A percentile compares a stretch with the other conserved stretches of the same genome.
phyloP scores from a whole-genome alignment of 176 grass and related monocot genomes.

The Thalia dealbata region DNA sequence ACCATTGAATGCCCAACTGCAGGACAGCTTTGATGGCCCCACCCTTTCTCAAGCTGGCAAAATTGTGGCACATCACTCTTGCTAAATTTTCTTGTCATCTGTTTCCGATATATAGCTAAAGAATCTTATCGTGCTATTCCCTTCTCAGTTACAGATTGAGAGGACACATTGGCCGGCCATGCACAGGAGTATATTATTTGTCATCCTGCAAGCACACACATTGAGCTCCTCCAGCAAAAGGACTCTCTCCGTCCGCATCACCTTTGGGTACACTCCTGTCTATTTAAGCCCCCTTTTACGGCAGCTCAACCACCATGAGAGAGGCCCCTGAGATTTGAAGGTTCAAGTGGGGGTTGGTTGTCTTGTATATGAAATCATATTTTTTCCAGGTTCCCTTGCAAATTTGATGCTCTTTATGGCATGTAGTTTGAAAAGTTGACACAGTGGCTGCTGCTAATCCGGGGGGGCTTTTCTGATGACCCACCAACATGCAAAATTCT shows the following conservation, averaged over 20 bases:
- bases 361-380: no score
- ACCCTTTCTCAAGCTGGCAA: not conserved
- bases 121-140: not conserved
- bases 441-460: not conserved
- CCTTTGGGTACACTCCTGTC: no score
- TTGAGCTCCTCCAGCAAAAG: no score
- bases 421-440: not conserved
- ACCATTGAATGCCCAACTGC: conserved; percentile 6
- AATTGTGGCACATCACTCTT: not conserved
- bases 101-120: not conserved
- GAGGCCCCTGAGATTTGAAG: no score
- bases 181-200: not conserved
- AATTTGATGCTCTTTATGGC: not conserved
- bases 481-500: not conserved
- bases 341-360: no score
- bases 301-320: no score
- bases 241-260: no score
- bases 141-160: not conserved
- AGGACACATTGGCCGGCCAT: not conserved
- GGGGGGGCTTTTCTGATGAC: not conserved
- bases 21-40: not conserved
- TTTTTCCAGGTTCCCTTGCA: not conserved
- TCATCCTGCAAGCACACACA: not conserved
- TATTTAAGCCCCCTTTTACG: no score
- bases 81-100: not conserved